These are phyloP conservation scores for Polygonum maritimum DNA, from an alignment of 148 eudicot species.

Conservation along the genomic window DNA sequence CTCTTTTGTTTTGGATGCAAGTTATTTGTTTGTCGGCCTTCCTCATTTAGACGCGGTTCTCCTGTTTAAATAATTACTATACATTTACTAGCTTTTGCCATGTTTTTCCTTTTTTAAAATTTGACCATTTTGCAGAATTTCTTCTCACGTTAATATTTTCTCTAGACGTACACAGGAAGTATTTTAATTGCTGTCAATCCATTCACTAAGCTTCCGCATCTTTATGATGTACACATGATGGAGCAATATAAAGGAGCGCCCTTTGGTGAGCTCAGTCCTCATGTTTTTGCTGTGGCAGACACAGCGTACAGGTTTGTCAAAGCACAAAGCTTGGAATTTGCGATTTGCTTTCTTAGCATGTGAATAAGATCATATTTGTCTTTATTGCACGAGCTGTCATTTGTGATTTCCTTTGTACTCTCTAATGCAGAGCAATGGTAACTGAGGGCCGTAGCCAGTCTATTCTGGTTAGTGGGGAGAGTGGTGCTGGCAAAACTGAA, in stretches of 20 bases:
- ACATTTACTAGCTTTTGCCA: neutral
- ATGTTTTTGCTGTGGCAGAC: conserved; percentile 99
- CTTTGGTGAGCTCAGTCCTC: conserved; percentile 97
- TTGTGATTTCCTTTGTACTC: conserved; percentile 20
- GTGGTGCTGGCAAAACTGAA: conserved; percentile 99
- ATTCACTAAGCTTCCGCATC: conserved; percentile 94
- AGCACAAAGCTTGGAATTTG: neutral
- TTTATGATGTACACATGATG: conserved; percentile 94
- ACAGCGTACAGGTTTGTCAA: conserved; percentile 77
- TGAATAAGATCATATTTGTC: neutral
- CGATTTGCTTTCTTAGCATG: neutral
- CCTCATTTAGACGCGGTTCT: neutral
- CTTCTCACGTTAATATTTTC: neutral
- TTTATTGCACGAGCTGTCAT: conserved; percentile 5
- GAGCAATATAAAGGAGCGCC: conserved; percentile 95
- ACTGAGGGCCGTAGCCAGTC: conserved; percentile 72
- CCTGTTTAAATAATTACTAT: neutral
- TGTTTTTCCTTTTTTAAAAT: conserved; percentile 9
- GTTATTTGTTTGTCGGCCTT: neutral
- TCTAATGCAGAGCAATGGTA: conserved; percentile 76
- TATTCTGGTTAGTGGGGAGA: conserved; percentile 98
- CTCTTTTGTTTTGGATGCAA: neutral
- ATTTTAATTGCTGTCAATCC: conserved; percentile 98
- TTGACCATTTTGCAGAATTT: neutral
- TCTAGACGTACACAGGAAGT: conserved; percentile 96